Evolutionary conservation across 352 stramenopile species (phyloP), one percentile per base, ranked within the genome.

Genomic region (Phytophthora chlamydospora): DNA sequence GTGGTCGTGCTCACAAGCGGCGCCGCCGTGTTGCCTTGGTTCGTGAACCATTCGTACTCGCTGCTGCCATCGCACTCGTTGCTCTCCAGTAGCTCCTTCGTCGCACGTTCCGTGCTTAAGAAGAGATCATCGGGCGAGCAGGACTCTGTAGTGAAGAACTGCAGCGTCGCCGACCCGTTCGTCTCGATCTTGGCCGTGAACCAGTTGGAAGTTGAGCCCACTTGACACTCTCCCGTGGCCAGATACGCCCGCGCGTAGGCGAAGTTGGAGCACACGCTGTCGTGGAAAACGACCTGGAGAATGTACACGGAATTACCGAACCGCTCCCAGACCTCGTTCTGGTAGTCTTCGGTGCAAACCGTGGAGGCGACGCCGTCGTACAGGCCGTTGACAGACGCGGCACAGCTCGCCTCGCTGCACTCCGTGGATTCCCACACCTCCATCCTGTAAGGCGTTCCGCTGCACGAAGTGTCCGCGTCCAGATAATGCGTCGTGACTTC

Each of bases 21-120:
- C 58, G 4, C 35, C 83, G 5, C 84, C 58, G 47, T 79, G 62
- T 45, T 24, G 81, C 35, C 73, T 85, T 55, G 83, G 2, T 57
- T 10, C 1, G 43, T 44, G 29, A 68, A 68, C 59, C 49, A 68
- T n/a, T 52, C 14, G 19, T 19, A 45, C 14, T 52, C 33, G 11
- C 50, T 16, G 38, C 33, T 52, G 31, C 16, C 4, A 36, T 53
- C 45, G 10, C 45, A 53, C 12, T 31, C 45, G 31, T 38, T 38
- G 17, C 45, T 41, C 17, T 39, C 45, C 14, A 53, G 31, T 7
- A 17, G 6, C 10, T 36, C 45, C 32, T 53, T 41, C 11, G 16
- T 41, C 6, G 31, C 31, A 17, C 45, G 45, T 8, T 47, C 21
- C 4, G 36, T 44, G 17, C 6, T 34, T 27, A 46, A 16, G 35